Base-by-base conservation (phyloP, 1,284 basidiomycete genomes). In the Trichosporon sp. region DNA sequence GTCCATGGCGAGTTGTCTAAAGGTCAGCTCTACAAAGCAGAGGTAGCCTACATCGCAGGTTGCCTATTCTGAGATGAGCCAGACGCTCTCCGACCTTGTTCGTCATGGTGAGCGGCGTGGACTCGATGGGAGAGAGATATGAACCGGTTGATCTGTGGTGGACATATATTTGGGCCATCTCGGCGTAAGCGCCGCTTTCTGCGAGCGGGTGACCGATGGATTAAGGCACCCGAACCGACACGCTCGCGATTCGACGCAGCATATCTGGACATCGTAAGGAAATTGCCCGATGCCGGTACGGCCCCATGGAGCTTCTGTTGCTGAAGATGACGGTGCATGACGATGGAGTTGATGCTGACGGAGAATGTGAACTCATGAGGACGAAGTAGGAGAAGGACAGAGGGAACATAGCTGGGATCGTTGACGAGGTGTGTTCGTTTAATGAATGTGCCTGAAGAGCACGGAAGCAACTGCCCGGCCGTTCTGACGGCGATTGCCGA, bases 1-100 rank as follows among this genome's bases (percentile, higher is more conserved):
- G 82, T 79, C 81, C 81, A 85, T 51, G 86, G 86, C 64, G 81
- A 75, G 70, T 80, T 79, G 73, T 80, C 78, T 79, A 21, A 12
- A 5, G 12, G 38, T 46, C 37, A 43, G 37, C 38, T 26, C 7
- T 1, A 7, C 12, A 8, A 8, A 8, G 32, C 8, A 6, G 0
- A 6, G 1, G 5, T 8, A 19, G 19, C 66, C 16, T 67, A 67
- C 66, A 67, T 46, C 67, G 14, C 54, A 59, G 40, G 14, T 32
- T 40, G 54, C 67, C 67, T 8, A 61, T 16, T 16, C 21, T 12
- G 38, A 59, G 5, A 19, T 26, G n/a, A 16, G 67, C 48, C 21
- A 68, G 67, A 16, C 67, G 67, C 46, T 68, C 54, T 37, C 67
- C 67, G 19, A 68, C 48, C 26, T 67, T 67, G 48, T 31, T 54